Percentiles rank a stretch among this genome's conserved stretches.
Conservation (phyloP, 768 basidiomycete species). For the Leccinum subgranulosum region DNA sequence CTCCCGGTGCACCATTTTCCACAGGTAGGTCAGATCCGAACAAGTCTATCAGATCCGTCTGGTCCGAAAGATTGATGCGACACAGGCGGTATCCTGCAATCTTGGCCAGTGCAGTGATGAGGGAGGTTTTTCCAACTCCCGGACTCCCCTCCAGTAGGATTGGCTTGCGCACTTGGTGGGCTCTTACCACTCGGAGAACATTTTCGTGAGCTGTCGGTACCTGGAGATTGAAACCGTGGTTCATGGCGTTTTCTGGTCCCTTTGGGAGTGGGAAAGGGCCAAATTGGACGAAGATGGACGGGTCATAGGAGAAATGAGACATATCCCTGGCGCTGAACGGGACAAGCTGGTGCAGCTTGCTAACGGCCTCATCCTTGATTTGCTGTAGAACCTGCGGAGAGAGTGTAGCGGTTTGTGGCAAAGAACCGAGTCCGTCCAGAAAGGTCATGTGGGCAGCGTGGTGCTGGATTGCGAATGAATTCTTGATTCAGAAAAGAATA, state of each 20-base stretch:
- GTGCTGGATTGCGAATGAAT: conserved; percentile 48
- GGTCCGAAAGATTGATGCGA: conserved; percentile 96
- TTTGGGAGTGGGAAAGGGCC: conserved; percentile 72
- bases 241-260: conserved; percentile 42
- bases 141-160: conserved; percentile 97
- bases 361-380: conserved; percentile 58
- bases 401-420: conserved; percentile 69
- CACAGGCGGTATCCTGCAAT: conserved; percentile 74
- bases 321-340: conserved; percentile 37
- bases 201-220: conserved; percentile 90
- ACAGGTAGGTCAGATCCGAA: conserved; percentile 96
- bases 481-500: neutral
- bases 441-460: conserved; percentile 93
- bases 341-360: conserved; percentile 53
- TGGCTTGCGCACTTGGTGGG: conserved; percentile 86
- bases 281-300: conserved; percentile 46
- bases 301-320: conserved; percentile 30
- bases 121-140: conserved; percentile 96
- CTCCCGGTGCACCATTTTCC: conserved; percentile 85
- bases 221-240: conserved; percentile 67
- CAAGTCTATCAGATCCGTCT: conserved; percentile 93
- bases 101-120: conserved; percentile 83
- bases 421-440: conserved; percentile 81
- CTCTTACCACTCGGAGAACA: conserved; percentile 83
- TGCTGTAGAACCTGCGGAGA: conserved; percentile 54